phyloP scores from a whole-genome alignment of 352 stramenopile species.

The Globisporangium abappressorium region DNA sequence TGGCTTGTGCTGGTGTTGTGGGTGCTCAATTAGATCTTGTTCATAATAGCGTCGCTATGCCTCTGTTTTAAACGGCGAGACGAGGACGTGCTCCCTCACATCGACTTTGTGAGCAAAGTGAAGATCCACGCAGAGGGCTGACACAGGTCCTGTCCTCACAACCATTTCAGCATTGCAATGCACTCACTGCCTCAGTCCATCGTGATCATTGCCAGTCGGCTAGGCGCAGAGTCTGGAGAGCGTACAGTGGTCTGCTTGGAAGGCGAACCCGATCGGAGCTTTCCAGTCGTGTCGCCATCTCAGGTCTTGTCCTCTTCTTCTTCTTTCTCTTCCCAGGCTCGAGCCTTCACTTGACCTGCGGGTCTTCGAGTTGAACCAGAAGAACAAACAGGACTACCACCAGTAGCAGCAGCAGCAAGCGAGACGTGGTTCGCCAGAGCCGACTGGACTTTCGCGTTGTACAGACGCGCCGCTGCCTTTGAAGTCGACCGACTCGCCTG shows the following conservation, averaged over 20 bases:
- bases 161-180: too few relatives aligned
- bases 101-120: conserved; percentile 58
- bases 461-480: conserved; percentile 27
- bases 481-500: conserved; percentile 36
- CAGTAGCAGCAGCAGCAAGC: neutral
- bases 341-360: neutral
- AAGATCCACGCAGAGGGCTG: conserved; percentile 36
- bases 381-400: neutral
- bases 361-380: neutral
- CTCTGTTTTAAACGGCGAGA: conserved; percentile 74
- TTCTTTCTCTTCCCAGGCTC: conserved; percentile 5
- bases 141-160: neutral
- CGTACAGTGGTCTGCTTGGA: neutral
- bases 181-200: neutral
- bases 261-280: neutral
- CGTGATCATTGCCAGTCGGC: neutral
- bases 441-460: conserved; percentile 24
- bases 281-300: neutral
- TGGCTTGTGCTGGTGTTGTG: neutral
- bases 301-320: neutral
- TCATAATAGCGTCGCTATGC: conserved; percentile 47
- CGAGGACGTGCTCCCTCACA: conserved; percentile 56
- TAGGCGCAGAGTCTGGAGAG: neutral
- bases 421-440: neutral
- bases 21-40: conserved; percentile 31